phyloP scores from a whole-genome alignment of 2,329 filamentous ascomycete genomes.

The Penicillium sp. region DNA sequence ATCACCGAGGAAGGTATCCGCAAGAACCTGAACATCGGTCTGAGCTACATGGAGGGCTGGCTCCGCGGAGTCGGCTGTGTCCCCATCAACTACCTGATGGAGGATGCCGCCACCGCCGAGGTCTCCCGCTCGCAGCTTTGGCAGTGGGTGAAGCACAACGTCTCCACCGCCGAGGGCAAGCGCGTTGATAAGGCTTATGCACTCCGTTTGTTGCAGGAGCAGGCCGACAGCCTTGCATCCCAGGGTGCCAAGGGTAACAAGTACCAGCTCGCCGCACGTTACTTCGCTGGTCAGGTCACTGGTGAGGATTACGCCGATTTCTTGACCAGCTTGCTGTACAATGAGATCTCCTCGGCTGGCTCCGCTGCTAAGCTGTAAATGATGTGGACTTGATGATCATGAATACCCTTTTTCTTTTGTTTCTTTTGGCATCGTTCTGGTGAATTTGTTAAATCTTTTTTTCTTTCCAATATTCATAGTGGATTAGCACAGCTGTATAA shows the following conservation, averaged over 20 bases:
- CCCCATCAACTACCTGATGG: conserved; percentile 97
- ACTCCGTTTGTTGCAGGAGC: conserved; percentile 81
- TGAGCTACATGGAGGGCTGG: conserved; percentile 99
- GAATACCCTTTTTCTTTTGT: conserved; percentile 25
- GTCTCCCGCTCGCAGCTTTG: conserved; percentile 92
- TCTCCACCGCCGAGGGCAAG: conserved; percentile 83
- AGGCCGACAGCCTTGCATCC: conserved; percentile 70
- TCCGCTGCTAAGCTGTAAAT: conserved; percentile 65
- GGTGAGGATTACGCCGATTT: conserved; percentile 98
- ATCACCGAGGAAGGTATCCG: conserved; percentile 93
- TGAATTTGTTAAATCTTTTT: neutral
- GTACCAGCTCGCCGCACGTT: conserved; percentile 84
- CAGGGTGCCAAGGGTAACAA: conserved; percentile 88
- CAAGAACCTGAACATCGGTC: conserved; percentile 95
- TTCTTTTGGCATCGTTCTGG: conserved; percentile 2
- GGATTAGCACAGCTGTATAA: conserved; percentile 26
- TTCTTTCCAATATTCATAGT: conserved; percentile 4
- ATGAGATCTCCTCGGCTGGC: conserved; percentile 59
- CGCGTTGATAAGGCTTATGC: conserved; percentile 91
- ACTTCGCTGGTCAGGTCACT: conserved; percentile 89
- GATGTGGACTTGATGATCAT: conserved; percentile 23
- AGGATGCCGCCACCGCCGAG: conserved; percentile 95
- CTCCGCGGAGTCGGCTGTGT: conserved; percentile 92
- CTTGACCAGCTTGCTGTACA: conserved; percentile 81
- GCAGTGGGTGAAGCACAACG: conserved; percentile 82